Percentiles rank a stretch among this genome's conserved stretches.
Conservation (phyloP, 164 flowering plant species). For the Euptelea pleiosperma region DNA sequence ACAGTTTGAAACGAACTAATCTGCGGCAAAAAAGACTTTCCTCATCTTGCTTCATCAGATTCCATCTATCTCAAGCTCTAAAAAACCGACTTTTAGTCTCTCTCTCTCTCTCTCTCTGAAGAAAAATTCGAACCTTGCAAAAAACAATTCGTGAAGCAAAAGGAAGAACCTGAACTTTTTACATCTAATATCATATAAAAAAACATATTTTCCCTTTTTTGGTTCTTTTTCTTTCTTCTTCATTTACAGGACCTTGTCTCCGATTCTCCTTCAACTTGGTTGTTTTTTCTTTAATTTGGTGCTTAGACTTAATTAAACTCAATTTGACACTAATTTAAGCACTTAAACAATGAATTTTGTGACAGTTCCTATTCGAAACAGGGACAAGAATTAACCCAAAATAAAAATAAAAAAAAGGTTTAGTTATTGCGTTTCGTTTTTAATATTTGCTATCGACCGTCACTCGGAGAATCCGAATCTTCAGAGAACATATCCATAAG, state of each 20-base stretch:
- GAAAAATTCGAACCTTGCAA: constrained; percentile 3
- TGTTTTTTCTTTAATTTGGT: constrained; percentile 23
- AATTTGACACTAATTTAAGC: constrained; percentile 5
- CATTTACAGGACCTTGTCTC: constrained; percentile 33
- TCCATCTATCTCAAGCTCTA: constrained; percentile 3
- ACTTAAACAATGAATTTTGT: neutral
- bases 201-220: neutral
- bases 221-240: constrained; percentile 7
- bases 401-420: neutral
- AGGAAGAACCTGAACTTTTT: constrained; percentile 23
- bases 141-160: constrained; percentile 18
- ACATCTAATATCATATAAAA: neutral
- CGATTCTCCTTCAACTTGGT: constrained; percentile 40
- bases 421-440: neutral
- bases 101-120: constrained; percentile 25
- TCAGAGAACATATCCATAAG: neutral
- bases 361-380: neutral
- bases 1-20: too few relatives aligned
- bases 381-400: neutral
- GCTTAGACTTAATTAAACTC: neutral
- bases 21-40: constrained; percentile 1
- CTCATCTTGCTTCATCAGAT: constrained; percentile 6
- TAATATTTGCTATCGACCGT: neutral
- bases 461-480: neutral
- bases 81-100: constrained; percentile 7